phyloP scores from a whole-genome alignment of 164 flowering plant genomes.

The Akebia trifoliata region DNA sequence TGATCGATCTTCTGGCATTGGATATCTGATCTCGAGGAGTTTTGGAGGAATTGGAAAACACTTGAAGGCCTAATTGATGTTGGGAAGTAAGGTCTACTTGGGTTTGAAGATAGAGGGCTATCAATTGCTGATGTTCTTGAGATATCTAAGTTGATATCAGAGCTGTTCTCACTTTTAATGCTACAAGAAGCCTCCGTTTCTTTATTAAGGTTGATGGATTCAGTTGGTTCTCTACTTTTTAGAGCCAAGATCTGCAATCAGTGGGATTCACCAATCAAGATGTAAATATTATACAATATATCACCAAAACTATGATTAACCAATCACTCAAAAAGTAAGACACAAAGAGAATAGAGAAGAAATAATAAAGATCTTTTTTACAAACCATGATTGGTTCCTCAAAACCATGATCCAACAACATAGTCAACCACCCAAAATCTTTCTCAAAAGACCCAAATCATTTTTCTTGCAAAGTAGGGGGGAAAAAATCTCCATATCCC shows the following conservation, averaged over 20 bases:
- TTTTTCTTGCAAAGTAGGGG: not conserved
- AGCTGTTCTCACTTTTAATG: constrained; percentile 84
- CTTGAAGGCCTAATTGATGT: constrained; percentile 35
- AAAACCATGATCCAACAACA: constrained; percentile 2
- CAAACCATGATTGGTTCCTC: not conserved
- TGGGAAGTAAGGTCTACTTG: constrained; percentile 32
- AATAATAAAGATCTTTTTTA: not conserved
- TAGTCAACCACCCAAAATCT: not conserved
- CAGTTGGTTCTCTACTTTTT: constrained; percentile 34
- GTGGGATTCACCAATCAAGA: too few species aligned
- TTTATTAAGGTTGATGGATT: constrained; percentile 34
- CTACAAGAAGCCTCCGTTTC: constrained; percentile 84
- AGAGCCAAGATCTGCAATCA: constrained; percentile 41
- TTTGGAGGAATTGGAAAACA: constrained; percentile 51
- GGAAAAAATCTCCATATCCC: too few species aligned
- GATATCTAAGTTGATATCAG: constrained; percentile 63
- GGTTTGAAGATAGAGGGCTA: constrained; percentile 44
- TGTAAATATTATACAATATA: too few species aligned
- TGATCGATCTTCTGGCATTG: constrained; percentile 33
- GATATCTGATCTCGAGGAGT: constrained; percentile 36
- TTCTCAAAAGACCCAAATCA: not conserved
- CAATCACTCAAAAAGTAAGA: not conserved
- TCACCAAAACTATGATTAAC: too few species aligned
- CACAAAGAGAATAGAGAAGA: not conserved
- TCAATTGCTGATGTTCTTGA: constrained; percentile 63